Percentiles rank a stretch among this genome's conserved stretches.
Conservation (phyloP, 1,284 basidiomycete genomes). For the Sanghuangporus baumii region DNA sequence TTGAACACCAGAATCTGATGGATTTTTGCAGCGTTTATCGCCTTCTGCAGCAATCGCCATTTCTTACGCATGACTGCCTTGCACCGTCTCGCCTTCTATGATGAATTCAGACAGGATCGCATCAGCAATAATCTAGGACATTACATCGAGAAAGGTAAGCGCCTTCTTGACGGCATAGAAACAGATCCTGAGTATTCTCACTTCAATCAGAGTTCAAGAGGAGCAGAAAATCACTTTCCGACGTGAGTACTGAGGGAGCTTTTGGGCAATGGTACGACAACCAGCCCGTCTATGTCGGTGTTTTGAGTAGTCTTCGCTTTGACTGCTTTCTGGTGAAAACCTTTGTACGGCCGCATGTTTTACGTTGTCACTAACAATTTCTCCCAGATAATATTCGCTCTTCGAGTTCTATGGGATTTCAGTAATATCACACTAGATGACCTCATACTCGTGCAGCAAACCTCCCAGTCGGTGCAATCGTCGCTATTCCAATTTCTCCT, state of each 20-base stretch:
- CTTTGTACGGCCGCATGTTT: not conserved
- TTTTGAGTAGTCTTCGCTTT: not conserved
- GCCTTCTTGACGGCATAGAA: not conserved
- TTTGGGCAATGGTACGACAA: too few species aligned
- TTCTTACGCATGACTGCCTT: constrained; percentile 12
- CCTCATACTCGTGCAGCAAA: constrained; percentile 18
- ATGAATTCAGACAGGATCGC: not conserved
- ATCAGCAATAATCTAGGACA: constrained; percentile 4
- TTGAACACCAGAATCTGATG: not conserved
- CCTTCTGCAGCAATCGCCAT: constrained; percentile 4
- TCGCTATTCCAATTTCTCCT: constrained; percentile 10
- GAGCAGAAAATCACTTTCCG: too few species aligned
- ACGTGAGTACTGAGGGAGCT: too few species aligned
- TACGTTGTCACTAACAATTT: not conserved
- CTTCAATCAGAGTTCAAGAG: too few species aligned
- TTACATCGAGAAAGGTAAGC: constrained; percentile 3
- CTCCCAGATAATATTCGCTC: constrained; percentile 12
- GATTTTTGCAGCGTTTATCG: constrained; percentile 3
- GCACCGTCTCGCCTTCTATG: not conserved
- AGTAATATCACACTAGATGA: constrained; percentile 14
- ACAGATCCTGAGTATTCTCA: too few species aligned
- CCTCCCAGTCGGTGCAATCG: constrained; percentile 8
- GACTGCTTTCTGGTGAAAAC: not conserved
- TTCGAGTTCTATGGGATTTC: constrained; percentile 3
- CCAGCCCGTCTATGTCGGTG: too few species aligned